These are phyloP conservation scores for Dichotomopilus funicola DNA, from an alignment of 2,329 filamentous ascomycete genomes.

Conservation along the genomic window DNA sequence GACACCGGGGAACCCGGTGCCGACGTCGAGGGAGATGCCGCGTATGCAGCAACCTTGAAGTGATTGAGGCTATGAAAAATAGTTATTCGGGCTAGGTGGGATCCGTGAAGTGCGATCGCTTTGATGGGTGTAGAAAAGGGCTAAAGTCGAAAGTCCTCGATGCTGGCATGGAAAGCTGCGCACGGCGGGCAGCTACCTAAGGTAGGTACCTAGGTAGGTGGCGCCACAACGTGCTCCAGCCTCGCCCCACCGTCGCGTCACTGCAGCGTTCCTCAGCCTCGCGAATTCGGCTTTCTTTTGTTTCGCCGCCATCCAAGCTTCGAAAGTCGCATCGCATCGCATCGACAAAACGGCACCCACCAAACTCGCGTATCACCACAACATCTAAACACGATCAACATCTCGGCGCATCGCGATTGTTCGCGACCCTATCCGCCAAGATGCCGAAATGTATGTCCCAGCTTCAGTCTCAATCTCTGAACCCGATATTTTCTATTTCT, in stretches of 20 bases:
- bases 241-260: conserved; percentile 14
- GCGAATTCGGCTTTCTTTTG: conserved; percentile 8
- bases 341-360: not conserved
- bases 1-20: not conserved
- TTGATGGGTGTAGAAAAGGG: no score
- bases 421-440: conserved; percentile 37
- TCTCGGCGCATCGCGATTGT: conserved; percentile 10
- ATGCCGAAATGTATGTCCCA: conserved; percentile 75
- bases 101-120: no score
- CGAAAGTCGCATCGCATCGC: not conserved
- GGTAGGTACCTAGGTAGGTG: no score
- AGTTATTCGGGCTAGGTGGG: no score
- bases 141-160: no score
- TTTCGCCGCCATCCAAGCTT: not conserved
- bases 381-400: conserved; percentile 4
- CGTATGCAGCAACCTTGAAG: no score
- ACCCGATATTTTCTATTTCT: conserved; percentile 9
- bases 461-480: conserved; percentile 26
- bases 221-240: no score
- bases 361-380: not conserved
- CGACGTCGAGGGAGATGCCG: no score
- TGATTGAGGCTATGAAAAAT: no score
- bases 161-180: no score
- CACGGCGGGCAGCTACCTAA: no score
- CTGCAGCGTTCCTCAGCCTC: conserved; percentile 21